A percentile compares a stretch with the other conserved stretches of the same genome.
phyloP scores from a whole-genome alignment of 495 filamentous ascomycete species.

The Aspergillus baeticus region DNA sequence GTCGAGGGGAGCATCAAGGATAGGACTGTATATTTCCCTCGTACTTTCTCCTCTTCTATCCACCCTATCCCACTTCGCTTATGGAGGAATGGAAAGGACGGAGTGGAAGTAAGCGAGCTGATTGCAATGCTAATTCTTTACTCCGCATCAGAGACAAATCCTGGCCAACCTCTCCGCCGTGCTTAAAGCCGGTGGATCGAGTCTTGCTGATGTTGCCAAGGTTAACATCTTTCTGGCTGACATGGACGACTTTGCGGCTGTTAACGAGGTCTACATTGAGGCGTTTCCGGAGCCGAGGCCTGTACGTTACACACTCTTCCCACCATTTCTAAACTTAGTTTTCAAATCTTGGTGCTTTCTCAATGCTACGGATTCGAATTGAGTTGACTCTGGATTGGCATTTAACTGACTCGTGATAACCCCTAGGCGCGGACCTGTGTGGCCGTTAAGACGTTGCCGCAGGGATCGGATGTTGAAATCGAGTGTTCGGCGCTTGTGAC shows the following conservation, averaged over 20 bases:
- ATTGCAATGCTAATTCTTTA: too few relatives aligned
- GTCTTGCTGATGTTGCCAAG: constrained; percentile 63
- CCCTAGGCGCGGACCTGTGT: constrained; percentile 60
- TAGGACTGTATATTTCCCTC: constrained; percentile 42
- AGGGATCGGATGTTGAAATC: constrained; percentile 70
- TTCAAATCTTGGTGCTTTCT: not conserved
- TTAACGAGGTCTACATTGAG: constrained; percentile 59
- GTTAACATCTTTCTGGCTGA: constrained; percentile 67
- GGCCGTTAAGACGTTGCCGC: constrained; percentile 61
- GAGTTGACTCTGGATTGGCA: not conserved
- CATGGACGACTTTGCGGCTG: constrained; percentile 66
- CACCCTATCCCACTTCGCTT: not conserved
- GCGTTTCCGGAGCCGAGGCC: constrained; percentile 57
- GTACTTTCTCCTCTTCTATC: not conserved
- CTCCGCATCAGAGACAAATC: constrained; percentile 37
- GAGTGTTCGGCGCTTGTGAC: constrained; percentile 49
- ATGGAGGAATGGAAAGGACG: not conserved
- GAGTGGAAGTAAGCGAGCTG: not conserved
- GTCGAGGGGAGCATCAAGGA: constrained; percentile 54
- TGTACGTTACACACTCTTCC: constrained; percentile 19
- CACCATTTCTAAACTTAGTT: not conserved
- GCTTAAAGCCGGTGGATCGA: constrained; percentile 61
- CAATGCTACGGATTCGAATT: too few relatives aligned
- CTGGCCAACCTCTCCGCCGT: constrained; percentile 65
- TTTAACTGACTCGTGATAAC: not conserved